Evolutionary conservation across 164 flowering plant species (phyloP).

Genomic region (Macadamia tetraphylla): DNA sequence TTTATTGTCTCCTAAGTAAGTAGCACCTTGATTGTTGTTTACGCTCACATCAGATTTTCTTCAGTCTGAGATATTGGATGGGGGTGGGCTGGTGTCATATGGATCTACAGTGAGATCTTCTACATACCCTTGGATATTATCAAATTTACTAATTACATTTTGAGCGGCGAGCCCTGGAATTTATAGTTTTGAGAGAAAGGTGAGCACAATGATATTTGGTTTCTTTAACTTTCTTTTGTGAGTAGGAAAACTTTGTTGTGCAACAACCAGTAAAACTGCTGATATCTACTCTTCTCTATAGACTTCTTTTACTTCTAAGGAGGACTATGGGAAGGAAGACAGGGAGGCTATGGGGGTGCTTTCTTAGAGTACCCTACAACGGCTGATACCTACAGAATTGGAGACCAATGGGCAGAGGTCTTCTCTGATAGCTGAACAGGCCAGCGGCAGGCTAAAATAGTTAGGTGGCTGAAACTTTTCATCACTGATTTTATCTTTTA

Average conservation of each 20-base stretch:
- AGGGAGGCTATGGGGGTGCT: constrained; percentile 69
- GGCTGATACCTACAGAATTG: constrained; percentile 40
- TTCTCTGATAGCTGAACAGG: constrained; percentile 72
- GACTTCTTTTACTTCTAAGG: constrained; percentile 80
- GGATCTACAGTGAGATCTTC: constrained; percentile 70
- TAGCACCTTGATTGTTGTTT: constrained; percentile 78
- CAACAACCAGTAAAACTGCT: neutral
- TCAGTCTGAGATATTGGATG: constrained; percentile 69
- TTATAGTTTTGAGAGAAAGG: constrained; percentile 36
- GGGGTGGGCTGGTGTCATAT: constrained; percentile 88
- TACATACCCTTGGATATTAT: constrained; percentile 71
- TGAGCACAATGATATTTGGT: constrained; percentile 12
- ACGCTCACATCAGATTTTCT: constrained; percentile 67
- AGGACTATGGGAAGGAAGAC: constrained; percentile 75
- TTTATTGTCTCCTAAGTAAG: constrained; percentile 26
- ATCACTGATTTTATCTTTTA: neutral
- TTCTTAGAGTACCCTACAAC: constrained; percentile 65
- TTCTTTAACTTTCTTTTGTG: no score
- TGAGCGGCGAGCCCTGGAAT: constrained; percentile 65
- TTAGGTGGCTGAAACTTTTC: constrained; percentile 41
- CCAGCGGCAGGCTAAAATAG: constrained; percentile 80
- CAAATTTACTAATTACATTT: constrained; percentile 61
- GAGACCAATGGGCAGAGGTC: constrained; percentile 43
- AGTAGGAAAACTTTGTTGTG: no score
- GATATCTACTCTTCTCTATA: constrained; percentile 19